These are phyloP conservation scores for Fonsecaea pugnacius DNA, from an alignment of 2,329 filamentous ascomycete species.

Conservation along the genomic window DNA sequence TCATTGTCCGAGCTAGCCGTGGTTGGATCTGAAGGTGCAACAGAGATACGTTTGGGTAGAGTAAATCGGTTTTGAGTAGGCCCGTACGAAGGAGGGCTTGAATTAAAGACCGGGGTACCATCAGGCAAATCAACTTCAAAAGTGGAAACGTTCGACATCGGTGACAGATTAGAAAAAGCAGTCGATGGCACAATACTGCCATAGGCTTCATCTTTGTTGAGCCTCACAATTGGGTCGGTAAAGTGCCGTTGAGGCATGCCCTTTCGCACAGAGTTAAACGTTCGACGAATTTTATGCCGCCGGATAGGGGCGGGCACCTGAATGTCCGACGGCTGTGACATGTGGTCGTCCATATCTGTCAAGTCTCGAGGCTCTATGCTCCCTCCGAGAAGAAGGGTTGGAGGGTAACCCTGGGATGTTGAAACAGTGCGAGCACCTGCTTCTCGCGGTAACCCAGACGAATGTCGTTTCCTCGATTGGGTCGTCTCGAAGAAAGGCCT, in stretches of 20 bases:
- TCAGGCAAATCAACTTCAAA: slow-evolving; percentile 40
- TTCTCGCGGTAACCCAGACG: slow-evolving; percentile 38
- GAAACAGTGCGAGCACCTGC: slow-evolving; percentile 27
- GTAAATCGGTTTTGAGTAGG: slow-evolving; percentile 29
- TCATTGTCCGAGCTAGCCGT: slow-evolving; percentile 66
- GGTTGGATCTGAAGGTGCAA: slow-evolving; percentile 62
- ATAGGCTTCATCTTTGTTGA: slow-evolving; percentile 35
- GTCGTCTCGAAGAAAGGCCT: slow-evolving; percentile 46
- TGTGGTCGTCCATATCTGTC: slow-evolving; percentile 18
- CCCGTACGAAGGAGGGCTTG: slow-evolving; percentile 32
- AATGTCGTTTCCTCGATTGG: slow-evolving; percentile 48
- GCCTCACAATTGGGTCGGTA: slow-evolving; percentile 36
- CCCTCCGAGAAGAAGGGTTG: slow-evolving; percentile 30
- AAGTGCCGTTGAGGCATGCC: slow-evolving; percentile 33
- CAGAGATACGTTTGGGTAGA: slow-evolving; percentile 57
- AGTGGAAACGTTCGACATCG: slow-evolving; percentile 39
- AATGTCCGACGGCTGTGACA: slow-evolving; percentile 4
- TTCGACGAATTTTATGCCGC: slow-evolving; percentile 38
- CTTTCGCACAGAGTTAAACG: slow-evolving; percentile 42
- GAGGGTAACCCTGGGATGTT: slow-evolving; percentile 10
- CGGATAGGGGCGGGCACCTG: slow-evolving; percentile 16
- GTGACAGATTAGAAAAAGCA: slow-evolving; percentile 37
- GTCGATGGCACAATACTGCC: slow-evolving; percentile 34
- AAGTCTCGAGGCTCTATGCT: slow-evolving; percentile 27
- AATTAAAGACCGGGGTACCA: slow-evolving; percentile 36